Evolutionary conservation across 2,329 filamentous ascomycete genomes (phyloP).

Genomic region (Colletotrichum trifolii): DNA sequence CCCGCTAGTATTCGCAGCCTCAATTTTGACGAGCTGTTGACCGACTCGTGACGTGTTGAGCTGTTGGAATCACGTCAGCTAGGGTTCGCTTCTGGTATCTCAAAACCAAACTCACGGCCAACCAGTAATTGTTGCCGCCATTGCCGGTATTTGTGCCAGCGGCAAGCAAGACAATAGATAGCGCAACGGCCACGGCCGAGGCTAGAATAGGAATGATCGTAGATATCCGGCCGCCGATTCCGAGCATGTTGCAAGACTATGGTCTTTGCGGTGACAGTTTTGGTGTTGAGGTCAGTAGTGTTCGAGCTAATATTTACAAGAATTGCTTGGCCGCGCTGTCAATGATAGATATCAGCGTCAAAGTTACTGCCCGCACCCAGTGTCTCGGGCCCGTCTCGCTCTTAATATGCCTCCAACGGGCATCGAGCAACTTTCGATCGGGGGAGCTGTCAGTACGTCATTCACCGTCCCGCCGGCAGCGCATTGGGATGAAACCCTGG

Average conservation of each 20-base stretch:
- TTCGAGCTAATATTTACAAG: not conserved
- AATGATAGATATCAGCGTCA: not conserved
- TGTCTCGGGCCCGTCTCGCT: slow-evolving; percentile 2
- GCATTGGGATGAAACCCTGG: slow-evolving; percentile 35
- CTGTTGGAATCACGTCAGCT: not conserved
- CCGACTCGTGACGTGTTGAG: slow-evolving; percentile 39
- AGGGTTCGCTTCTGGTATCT: rapidly evolving
- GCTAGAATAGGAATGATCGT: slow-evolving; percentile 30
- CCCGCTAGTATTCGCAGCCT: slow-evolving; percentile 25
- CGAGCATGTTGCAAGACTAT: slow-evolving; percentile 12
- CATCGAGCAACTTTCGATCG: slow-evolving; percentile 26
- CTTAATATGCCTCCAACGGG: slow-evolving; percentile 30
- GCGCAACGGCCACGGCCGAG: slow-evolving; percentile 50
- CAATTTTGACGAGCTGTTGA: slow-evolving; percentile 34
- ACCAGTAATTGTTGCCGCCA: slow-evolving; percentile 29
- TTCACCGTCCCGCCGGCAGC: slow-evolving; percentile 14
- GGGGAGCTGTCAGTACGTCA: slow-evolving; percentile 33
- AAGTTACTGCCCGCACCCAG: too few relatives aligned
- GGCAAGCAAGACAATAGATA: slow-evolving; percentile 34
- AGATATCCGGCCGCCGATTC: slow-evolving; percentile 30
- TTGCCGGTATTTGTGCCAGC: slow-evolving; percentile 26
- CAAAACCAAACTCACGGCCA: slow-evolving; percentile 10
- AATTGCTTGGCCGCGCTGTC: not conserved
- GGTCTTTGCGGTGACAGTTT: not conserved
- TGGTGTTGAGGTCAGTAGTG: not conserved